Evolutionary conservation across 148 eudicot species (phyloP).

Genomic region (Chenopodium formosanum): DNA sequence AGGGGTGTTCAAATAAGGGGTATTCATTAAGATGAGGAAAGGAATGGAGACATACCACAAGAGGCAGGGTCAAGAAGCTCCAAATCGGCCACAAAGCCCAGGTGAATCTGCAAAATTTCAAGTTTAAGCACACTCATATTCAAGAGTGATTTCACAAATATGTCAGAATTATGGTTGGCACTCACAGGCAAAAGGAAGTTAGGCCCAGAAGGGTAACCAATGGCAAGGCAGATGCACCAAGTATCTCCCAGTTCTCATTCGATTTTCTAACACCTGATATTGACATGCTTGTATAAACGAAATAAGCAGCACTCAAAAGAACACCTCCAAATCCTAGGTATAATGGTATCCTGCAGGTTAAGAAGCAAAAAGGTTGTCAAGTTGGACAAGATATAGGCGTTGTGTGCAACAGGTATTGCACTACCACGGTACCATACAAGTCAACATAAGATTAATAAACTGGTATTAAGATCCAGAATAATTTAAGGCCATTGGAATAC

Average conservation of each 20-base stretch:
- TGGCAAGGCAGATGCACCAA: slow-evolving; percentile 68
- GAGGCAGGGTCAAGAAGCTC: slow-evolving; percentile 50
- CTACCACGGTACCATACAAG: not conserved
- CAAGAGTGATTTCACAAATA: not conserved
- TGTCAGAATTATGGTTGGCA: slow-evolving; percentile 19
- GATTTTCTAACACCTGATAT: slow-evolving; percentile 58
- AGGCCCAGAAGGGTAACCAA: slow-evolving; percentile 66
- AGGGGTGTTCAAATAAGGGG: not conserved
- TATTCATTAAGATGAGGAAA: not conserved
- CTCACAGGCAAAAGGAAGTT: slow-evolving; percentile 83
- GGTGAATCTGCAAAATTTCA: slow-evolving; percentile 56
- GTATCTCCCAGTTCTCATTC: slow-evolving; percentile 67
- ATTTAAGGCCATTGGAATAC: not conserved
- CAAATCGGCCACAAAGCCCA: slow-evolving; percentile 67
- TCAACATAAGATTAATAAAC: not conserved
- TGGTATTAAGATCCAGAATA: not conserved
- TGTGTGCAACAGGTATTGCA: not conserved
- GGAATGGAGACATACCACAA: slow-evolving; percentile 36
- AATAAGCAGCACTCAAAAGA: slow-evolving; percentile 51
- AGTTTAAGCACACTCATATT: slow-evolving; percentile 3
- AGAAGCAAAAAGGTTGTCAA: not conserved
- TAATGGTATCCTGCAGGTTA: slow-evolving; percentile 71
- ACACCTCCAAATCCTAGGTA: slow-evolving; percentile 71
- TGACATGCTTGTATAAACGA: slow-evolving; percentile 57
- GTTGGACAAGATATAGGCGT: not conserved